Conservation (phyloP, 768 basidiomycete genomes). For the Mycena rosella region DNA sequence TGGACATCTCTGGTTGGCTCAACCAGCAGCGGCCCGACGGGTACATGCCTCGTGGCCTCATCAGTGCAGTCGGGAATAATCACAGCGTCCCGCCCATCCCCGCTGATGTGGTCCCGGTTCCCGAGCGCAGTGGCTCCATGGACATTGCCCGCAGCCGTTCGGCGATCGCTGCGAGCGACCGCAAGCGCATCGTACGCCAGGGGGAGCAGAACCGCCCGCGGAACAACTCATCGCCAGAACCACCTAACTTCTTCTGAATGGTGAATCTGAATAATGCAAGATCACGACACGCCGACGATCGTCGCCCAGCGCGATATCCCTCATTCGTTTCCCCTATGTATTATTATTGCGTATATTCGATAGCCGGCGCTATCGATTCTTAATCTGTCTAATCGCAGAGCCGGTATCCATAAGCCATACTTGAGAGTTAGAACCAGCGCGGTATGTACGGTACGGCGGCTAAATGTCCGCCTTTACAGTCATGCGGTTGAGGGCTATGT, state of each 20-base stretch:
- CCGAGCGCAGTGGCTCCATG: slow-evolving; percentile 10
- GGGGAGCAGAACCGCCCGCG: slow-evolving; percentile 10
- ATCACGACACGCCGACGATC: slow-evolving; percentile 8
- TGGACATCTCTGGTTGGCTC: slow-evolving; percentile 39
- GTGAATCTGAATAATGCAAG: slow-evolving; percentile 14
- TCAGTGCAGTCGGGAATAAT: slow-evolving; percentile 34
- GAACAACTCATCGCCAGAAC: slow-evolving; percentile 24
- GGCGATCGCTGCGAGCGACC: neutral
- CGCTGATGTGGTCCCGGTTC: neutral
- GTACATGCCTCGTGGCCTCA: slow-evolving; percentile 40
- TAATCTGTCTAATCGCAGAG: slow-evolving; percentile 10
- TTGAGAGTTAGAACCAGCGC: too few relatives aligned
- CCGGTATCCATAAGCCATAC: too few relatives aligned
- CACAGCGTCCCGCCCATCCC: slow-evolving; percentile 29
- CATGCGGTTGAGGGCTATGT: slow-evolving; percentile 44
- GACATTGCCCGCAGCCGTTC: slow-evolving; percentile 29
- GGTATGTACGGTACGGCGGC: neutral
- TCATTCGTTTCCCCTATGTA: slow-evolving; percentile 33
- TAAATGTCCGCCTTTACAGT: slow-evolving; percentile 24
- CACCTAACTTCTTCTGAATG: slow-evolving; percentile 15
- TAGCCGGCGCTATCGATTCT: slow-evolving; percentile 28
- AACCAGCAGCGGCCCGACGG: slow-evolving; percentile 37
- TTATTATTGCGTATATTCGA: slow-evolving; percentile 17
- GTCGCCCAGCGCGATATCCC: slow-evolving; percentile 25
- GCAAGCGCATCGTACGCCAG: neutral